Evolutionary conservation across 768 basidiomycete species (phyloP).

Genomic region (Calocera cornea): DNA sequence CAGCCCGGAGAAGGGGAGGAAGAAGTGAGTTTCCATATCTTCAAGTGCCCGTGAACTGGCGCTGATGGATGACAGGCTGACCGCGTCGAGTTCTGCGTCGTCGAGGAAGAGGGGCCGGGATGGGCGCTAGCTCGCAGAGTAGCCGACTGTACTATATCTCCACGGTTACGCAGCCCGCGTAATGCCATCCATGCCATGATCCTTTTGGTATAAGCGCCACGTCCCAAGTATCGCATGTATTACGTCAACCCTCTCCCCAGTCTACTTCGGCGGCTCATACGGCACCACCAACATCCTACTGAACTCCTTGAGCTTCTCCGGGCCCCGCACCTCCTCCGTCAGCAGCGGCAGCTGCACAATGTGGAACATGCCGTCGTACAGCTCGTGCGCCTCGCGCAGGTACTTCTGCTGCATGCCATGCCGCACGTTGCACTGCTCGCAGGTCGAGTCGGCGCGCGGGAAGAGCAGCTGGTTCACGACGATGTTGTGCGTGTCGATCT

Average conservation of each 20-base stretch:
- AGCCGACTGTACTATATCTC: background rate
- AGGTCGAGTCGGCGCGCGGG: constrained; percentile 83
- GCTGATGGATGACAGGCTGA: background rate
- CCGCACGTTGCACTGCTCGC: constrained; percentile 88
- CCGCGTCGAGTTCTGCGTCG: background rate
- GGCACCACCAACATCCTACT: constrained; percentile 83
- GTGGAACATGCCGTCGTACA: constrained; percentile 97
- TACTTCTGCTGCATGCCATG: constrained; percentile 99
- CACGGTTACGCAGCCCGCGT: background rate
- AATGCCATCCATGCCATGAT: background rate
- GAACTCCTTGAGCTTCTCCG: constrained; percentile 83
- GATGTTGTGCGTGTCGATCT: constrained; percentile 97
- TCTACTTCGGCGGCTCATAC: constrained; percentile 38
- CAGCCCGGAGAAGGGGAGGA: constrained; percentile 4
- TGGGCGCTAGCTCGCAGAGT: background rate
- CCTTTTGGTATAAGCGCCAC: background rate
- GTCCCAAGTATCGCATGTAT: background rate
- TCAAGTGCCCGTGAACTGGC: background rate
- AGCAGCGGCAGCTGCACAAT: constrained; percentile 85
- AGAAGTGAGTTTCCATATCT: background rate
- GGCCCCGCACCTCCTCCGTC: constrained; percentile 93
- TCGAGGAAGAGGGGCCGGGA: background rate
- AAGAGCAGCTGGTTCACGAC: constrained; percentile 95
- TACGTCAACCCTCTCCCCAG: background rate
- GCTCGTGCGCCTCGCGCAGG: constrained; percentile 86